Conservation (phyloP, 2,329 filamentous ascomycete genomes). For the Aspergillus fumigatiaffinis region DNA sequence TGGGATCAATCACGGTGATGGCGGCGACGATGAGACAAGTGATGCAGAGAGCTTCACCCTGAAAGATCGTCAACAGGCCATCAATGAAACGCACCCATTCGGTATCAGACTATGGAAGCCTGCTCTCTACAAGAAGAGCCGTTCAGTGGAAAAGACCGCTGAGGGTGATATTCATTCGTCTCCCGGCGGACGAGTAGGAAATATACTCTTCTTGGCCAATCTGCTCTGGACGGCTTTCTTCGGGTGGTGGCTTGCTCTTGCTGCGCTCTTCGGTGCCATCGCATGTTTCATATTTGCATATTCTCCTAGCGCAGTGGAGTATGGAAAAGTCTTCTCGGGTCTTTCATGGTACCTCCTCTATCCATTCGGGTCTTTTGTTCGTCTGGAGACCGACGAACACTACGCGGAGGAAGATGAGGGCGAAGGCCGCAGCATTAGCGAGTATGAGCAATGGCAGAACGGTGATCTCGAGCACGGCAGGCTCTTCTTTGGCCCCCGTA, state of each 20-base stretch:
- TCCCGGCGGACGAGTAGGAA: conserved; percentile 80
- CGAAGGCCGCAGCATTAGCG: conserved; percentile 93
- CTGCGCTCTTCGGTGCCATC: conserved; percentile 69
- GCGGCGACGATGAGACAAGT: conserved; percentile 66
- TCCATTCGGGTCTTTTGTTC: conserved; percentile 94
- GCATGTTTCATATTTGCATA: conserved; percentile 78
- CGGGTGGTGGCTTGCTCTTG: conserved; percentile 89
- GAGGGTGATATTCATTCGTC: conserved; percentile 96
- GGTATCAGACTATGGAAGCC: conserved; percentile 99
- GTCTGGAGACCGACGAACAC: conserved; percentile 86
- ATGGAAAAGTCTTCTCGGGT: conserved; percentile 79
- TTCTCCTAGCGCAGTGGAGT: conserved; percentile 74
- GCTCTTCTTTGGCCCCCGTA: conserved; percentile 85
- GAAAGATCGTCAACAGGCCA: conserved; percentile 93
- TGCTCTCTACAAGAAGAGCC: conserved; percentile 93
- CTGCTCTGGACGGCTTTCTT: conserved; percentile 85
- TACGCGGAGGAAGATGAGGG: conserved; percentile 93
- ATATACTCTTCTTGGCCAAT: conserved; percentile 84
- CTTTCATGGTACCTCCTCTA: conserved; percentile 86
- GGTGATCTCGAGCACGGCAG: conserved; percentile 94
- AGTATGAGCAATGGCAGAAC: conserved; percentile 99
- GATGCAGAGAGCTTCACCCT: conserved; percentile 97
- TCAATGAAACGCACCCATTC: conserved; percentile 98
- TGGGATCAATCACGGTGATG: conserved; percentile 54
- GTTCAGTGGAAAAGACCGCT: conserved; percentile 92